Base-by-base conservation (phyloP, 1,139 yeast species). In the Saccharomyces hybrid region DNA sequence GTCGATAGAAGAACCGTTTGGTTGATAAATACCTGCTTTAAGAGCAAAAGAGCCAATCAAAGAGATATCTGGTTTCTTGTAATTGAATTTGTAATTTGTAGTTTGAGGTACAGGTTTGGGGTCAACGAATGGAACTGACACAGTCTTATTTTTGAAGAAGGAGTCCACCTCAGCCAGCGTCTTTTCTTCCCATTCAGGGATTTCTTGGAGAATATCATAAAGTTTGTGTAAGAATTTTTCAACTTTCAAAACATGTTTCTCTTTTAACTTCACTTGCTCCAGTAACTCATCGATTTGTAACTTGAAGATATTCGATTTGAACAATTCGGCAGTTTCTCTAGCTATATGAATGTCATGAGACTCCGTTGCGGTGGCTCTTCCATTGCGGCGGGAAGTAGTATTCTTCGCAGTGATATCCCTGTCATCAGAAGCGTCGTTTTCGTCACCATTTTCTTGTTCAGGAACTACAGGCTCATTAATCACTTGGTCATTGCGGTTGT, bases 281-380 rank as follows among this genome's bases (percentile, higher is more conserved):
- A 93, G 74, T 47, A 93, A 76, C 67, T 91, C 98, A 70, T 91
- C 99, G 54, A 91, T 90, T 72, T 93, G 96, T 56, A 93, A 74
- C 70, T 93, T 93, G 81, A 93, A 91, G 55, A 93, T 89, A 70
- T 91, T 91, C 11, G 96, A 89, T 66, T 90, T 89, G 80, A 91
- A 93, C 51, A 91, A 74, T 67, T 90, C 97, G 0, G 96, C 95
- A 0, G 98, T 88, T 68, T 91, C 97, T 63, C 96, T 78, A 0
- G 97, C 96, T 2, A 87, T 78, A 65, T 91, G 96, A 49, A 91
- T 83, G 56, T 93, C 96, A 63, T 88, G 93, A 1, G 96, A 88
- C 0, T 89, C 77, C 34, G 83, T 70, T 2, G 42, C 42, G 23
- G 42, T 38, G 25, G 42, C 42, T 11, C 42, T 38, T 38, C 42